Evolutionary conservation across 257 asterid genomes (phyloP).

Genomic region (Jaltomata sinuosa): DNA sequence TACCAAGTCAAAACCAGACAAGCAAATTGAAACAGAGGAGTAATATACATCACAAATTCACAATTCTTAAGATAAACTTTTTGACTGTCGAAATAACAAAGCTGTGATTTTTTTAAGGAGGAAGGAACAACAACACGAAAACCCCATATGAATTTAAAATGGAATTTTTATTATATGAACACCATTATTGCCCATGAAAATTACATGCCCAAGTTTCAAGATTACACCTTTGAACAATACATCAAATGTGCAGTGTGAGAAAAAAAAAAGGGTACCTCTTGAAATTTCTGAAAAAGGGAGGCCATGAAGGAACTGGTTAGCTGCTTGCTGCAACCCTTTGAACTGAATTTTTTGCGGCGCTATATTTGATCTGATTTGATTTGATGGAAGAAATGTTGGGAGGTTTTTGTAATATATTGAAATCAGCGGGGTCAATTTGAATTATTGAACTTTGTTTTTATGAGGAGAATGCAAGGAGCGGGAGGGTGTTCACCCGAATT

Average conservation of each 20-base stretch:
- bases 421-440: not conserved
- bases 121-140: not conserved
- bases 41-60: not conserved
- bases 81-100: not conserved
- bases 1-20: too few relatives aligned
- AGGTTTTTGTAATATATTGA: not conserved
- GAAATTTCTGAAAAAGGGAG: conserved; percentile 25
- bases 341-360: not conserved
- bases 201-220: not conserved
- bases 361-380: not conserved
- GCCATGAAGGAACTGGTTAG: conserved; percentile 10
- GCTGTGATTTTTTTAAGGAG: not conserved
- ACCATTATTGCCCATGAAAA: not conserved
- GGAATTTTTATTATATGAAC: not conserved
- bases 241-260: not conserved
- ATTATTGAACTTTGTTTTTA: not conserved
- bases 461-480: too few relatives aligned
- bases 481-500: too few relatives aligned
- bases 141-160: not conserved
- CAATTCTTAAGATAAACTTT: too few relatives aligned
- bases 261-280: conserved; percentile 6
- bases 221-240: not conserved
- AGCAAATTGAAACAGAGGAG: not conserved
- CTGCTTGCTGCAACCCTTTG: not conserved
- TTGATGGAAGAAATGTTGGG: not conserved